phyloP scores from a whole-genome alignment of 768 basidiomycete species.

The Boletus subcaerulescens region DNA sequence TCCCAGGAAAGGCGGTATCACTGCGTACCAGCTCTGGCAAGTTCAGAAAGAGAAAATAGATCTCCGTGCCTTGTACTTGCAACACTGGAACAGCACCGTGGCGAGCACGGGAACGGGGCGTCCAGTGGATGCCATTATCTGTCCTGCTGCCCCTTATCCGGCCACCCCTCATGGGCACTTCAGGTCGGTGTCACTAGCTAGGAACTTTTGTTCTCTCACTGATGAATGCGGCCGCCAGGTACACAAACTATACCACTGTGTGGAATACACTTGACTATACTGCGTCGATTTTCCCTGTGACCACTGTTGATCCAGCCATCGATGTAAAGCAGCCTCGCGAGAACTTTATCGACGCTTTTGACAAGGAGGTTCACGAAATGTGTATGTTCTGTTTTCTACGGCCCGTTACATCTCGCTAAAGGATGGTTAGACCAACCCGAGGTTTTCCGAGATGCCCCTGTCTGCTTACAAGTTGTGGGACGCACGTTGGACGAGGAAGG shows the following conservation, averaged over 20 bases:
- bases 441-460: conserved; percentile 54
- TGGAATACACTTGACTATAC: conserved; percentile 73
- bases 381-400: conserved; percentile 41
- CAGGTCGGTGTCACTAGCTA: conserved; percentile 33
- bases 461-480: conserved; percentile 65
- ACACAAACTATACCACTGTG: conserved; percentile 51
- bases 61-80: conserved; percentile 55
- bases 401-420: not conserved
- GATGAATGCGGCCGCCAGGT: conserved; percentile 30
- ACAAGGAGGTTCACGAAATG: conserved; percentile 47
- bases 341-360: conserved; percentile 45
- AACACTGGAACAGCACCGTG: conserved; percentile 58
- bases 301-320: conserved; percentile 50
- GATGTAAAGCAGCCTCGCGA: conserved; percentile 48
- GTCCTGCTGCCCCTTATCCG: conserved; percentile 55
- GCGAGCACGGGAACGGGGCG: conserved; percentile 59
- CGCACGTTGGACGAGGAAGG: conserved; percentile 75
- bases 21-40: conserved; percentile 68
- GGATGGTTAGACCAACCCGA: conserved; percentile 51
- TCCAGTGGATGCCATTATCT: conserved; percentile 73
- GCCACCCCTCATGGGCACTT: conserved; percentile 64
- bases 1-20: conserved; percentile 29
- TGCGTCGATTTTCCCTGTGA: conserved; percentile 60
- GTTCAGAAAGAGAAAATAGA: conserved; percentile 47
- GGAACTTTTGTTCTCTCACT: not conserved